Evolutionary conservation across 352 stramenopile species (phyloP).

Genomic region (Phytopythium helicoides): DNA sequence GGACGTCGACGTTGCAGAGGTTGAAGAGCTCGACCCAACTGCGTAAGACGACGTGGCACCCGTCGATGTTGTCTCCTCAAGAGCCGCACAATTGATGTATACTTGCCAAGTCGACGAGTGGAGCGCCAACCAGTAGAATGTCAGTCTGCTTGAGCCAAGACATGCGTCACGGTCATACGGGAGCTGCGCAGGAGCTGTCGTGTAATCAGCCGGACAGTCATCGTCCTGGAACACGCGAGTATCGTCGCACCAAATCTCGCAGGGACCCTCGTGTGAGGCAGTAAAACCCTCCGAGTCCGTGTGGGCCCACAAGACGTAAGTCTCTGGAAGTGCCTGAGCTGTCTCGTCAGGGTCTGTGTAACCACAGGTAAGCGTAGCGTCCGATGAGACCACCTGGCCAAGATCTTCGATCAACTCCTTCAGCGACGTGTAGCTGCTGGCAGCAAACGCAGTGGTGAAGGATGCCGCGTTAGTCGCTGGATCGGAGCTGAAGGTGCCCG

Average conservation of each 20-base stretch:
- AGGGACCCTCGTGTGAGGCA: conserved; percentile 35
- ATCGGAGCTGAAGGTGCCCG: conserved; percentile 17
- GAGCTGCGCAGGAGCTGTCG: conserved; percentile 24
- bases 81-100: conserved; percentile 27
- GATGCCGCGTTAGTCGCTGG: conserved; percentile 21
- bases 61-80: conserved; percentile 16
- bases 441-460: conserved; percentile 21
- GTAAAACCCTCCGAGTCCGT: conserved; percentile 27
- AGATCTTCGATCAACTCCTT: conserved; percentile 22
- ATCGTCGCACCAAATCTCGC: conserved; percentile 50
- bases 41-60: conserved; percentile 20
- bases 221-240: no score
- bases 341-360: conserved; percentile 22
- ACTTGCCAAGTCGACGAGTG: conserved; percentile 44
- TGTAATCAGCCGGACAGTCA: conserved; percentile 35
- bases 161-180: conserved; percentile 32
- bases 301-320: conserved; percentile 25
- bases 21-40: conserved; percentile 18
- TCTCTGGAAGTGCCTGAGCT: conserved; percentile 15
- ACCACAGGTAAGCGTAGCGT: conserved; percentile 17
- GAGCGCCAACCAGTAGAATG: conserved; percentile 42
- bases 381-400: conserved; percentile 16
- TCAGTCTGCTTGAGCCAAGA: conserved; percentile 21
- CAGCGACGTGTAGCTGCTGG: conserved; percentile 24
- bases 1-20: conserved; percentile 13